A percentile compares a stretch with the other conserved stretches of the same genome.
Evolutionary conservation across 345 rosid genomes (phyloP).

Genomic region (Laguncularia racemosa): DNA sequence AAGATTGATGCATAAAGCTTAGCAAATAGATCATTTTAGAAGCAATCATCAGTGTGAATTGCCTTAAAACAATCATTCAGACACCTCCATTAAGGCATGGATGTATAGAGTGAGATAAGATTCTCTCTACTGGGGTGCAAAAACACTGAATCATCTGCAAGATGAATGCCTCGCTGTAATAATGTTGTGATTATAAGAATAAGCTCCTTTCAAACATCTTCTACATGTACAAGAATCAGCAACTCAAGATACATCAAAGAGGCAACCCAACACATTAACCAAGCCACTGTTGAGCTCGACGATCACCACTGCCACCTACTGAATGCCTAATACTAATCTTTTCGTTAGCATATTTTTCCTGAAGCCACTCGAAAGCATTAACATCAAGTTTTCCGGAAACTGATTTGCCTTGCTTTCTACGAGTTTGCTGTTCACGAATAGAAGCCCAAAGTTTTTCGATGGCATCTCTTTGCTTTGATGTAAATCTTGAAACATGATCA

Average conservation of each 20-base stretch:
- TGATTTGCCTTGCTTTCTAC: conserved; percentile 92
- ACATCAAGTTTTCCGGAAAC: conserved; percentile 85
- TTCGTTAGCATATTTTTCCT: conserved; percentile 76
- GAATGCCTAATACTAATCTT: conserved; percentile 80
- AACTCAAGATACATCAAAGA: neutral
- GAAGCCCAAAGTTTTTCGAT: conserved; percentile 85
- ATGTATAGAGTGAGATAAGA: too few species aligned
- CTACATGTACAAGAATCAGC: conserved; percentile 9
- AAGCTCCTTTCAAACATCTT: too few species aligned
- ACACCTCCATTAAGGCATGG: too few species aligned
- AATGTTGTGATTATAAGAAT: too few species aligned
- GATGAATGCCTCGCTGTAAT: too few species aligned
- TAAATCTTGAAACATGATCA: conserved; percentile 73
- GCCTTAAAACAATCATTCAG: too few species aligned
- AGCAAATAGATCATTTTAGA: too few species aligned
- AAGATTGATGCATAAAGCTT: too few species aligned
- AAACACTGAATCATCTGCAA: too few species aligned
- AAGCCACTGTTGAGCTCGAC: conserved; percentile 90
- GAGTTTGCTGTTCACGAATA: conserved; percentile 65
- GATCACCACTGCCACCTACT: conserved; percentile 85
- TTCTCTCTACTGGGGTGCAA: too few species aligned
- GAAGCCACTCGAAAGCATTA: conserved; percentile 85
- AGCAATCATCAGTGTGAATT: too few species aligned
- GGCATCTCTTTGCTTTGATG: conserved; percentile 75
- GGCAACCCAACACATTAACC: conserved; percentile 30